A percentile compares a stretch with the other conserved stretches of the same genome.
Evolutionary conservation across 495 filamentous ascomycete species (phyloP).

Genomic region (Penicillium cinerascens): DNA sequence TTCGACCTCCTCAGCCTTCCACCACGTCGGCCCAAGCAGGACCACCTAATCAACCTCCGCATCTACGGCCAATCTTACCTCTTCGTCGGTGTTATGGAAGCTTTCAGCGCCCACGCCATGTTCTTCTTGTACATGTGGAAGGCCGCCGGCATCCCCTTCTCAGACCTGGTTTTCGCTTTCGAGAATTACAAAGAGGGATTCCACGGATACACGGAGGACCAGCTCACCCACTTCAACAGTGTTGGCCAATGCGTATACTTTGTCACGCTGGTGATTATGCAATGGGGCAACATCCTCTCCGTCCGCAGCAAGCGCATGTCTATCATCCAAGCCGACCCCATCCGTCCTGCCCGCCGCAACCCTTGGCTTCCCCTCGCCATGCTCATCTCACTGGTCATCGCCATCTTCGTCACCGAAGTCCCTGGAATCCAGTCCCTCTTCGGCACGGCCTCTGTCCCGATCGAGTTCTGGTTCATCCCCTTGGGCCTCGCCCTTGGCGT

Average conservation of each 20-base stretch:
- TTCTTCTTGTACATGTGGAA: slow-evolving; percentile 50
- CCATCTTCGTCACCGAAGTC: slow-evolving; percentile 51
- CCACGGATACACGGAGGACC: slow-evolving; percentile 41
- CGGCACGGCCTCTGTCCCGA: slow-evolving; percentile 43
- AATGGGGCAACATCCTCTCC: slow-evolving; percentile 50
- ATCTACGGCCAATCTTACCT: slow-evolving; percentile 51
- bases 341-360: slow-evolving; percentile 46
- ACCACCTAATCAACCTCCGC: slow-evolving; percentile 53
- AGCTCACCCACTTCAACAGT: slow-evolving; percentile 42
- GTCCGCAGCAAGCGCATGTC: slow-evolving; percentile 50
- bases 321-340: slow-evolving; percentile 49
- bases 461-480: slow-evolving; percentile 52
- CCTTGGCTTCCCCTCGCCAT: slow-evolving; percentile 46
- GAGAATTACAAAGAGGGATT: slow-evolving; percentile 46
- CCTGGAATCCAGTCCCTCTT: slow-evolving; percentile 48
- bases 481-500: slow-evolving; percentile 47
- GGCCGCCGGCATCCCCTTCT: slow-evolving; percentile 42
- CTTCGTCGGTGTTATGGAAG: slow-evolving; percentile 49
- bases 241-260: slow-evolving; percentile 67
- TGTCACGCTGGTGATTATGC: slow-evolving; percentile 60
- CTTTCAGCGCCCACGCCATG: slow-evolving; percentile 47
- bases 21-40: slow-evolving; percentile 59
- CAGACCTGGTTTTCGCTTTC: slow-evolving; percentile 44
- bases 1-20: slow-evolving; percentile 61
- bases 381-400: slow-evolving; percentile 44